phyloP scores from a whole-genome alignment of 2,329 filamentous ascomycete species.

The Esteya vermicola region DNA sequence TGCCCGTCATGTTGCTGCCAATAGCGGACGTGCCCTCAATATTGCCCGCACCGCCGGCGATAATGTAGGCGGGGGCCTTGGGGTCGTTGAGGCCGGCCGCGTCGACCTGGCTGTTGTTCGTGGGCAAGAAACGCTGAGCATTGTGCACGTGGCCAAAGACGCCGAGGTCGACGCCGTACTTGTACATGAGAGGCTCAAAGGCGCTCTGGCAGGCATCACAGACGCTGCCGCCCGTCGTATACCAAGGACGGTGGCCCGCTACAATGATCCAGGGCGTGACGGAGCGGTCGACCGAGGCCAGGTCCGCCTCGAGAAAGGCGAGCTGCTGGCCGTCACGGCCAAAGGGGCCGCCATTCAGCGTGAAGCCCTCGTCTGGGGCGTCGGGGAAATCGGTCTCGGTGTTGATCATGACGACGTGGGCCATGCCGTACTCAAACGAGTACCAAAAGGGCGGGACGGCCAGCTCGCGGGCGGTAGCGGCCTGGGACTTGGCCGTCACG shows the following conservation, averaged over 20 bases:
- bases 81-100: slow-evolving; percentile 23
- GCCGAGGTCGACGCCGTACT: slow-evolving; percentile 41
- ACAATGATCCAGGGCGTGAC: slow-evolving; percentile 39
- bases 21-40: slow-evolving; percentile 34
- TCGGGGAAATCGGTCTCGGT: slow-evolving; percentile 45
- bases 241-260: slow-evolving; percentile 31
- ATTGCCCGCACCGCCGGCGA: slow-evolving; percentile 41
- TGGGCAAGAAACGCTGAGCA: slow-evolving; percentile 35
- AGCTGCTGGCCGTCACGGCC: slow-evolving; percentile 33
- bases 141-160: slow-evolving; percentile 46
- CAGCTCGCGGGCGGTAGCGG: slow-evolving; percentile 28
- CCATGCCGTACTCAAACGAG: slow-evolving; percentile 45
- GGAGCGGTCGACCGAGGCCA: slow-evolving; percentile 38
- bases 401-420: slow-evolving; percentile 38
- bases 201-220: slow-evolving; percentile 34
- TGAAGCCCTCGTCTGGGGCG: slow-evolving; percentile 14
- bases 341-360: slow-evolving; percentile 34
- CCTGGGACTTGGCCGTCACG: slow-evolving; percentile 23
- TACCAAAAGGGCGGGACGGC: slow-evolving; percentile 44
- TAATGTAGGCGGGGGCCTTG: slow-evolving; percentile 35
- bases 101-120: slow-evolving; percentile 21
- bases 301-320: slow-evolving; percentile 38
- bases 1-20: slow-evolving; percentile 25
- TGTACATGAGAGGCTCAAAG: slow-evolving; percentile 38
- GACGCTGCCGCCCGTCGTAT: slow-evolving; percentile 20